phyloP scores from a whole-genome alignment of 1,284 basidiomycete species.

The Vanrija pseudolonga region DNA sequence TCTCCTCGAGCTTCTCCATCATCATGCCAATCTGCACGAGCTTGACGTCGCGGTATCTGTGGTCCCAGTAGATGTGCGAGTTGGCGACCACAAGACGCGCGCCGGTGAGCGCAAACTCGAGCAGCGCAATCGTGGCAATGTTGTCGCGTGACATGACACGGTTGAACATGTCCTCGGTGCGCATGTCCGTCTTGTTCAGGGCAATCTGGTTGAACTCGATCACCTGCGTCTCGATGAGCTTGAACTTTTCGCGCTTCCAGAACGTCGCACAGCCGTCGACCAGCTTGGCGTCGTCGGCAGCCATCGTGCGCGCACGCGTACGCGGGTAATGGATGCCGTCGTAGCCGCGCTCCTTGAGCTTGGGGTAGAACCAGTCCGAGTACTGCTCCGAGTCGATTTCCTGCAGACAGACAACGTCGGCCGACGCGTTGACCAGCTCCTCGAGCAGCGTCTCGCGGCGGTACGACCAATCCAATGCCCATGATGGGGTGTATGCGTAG shows the following conservation, averaged over 20 bases:
- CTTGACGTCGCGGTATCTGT: constrained; percentile 91
- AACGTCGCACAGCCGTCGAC: constrained; percentile 98
- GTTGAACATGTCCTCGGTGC: constrained; percentile 99
- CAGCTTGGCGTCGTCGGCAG: constrained; percentile 72
- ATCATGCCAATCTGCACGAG: constrained; percentile 90
- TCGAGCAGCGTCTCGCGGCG: constrained; percentile 85
- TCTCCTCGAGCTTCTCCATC: constrained; percentile 89
- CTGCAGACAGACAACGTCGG: constrained; percentile 86
- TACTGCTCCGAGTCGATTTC: constrained; percentile 93
- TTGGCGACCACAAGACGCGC: constrained; percentile 86
- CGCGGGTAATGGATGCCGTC: constrained; percentile 94
- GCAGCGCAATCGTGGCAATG: constrained; percentile 79
- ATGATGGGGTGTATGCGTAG: constrained; percentile 95
- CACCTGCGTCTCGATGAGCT: constrained; percentile 88
- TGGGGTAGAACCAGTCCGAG: constrained; percentile 85
- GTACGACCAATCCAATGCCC: constrained; percentile 95
- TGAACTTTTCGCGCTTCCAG: constrained; percentile 86
- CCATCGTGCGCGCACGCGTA: constrained; percentile 90
- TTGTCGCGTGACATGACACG: constrained; percentile 95
- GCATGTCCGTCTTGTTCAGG: constrained; percentile 90
- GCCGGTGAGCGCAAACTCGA: constrained; percentile 84
- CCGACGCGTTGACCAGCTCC: constrained; percentile 76
- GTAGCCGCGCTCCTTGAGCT: constrained; percentile 74
- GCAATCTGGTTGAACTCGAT: constrained; percentile 93
- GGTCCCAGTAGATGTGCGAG: constrained; percentile 92